These are phyloP conservation scores for Aspergillus texensis DNA, from an alignment of 2,329 filamentous ascomycete genomes.

Conservation along the genomic window DNA sequence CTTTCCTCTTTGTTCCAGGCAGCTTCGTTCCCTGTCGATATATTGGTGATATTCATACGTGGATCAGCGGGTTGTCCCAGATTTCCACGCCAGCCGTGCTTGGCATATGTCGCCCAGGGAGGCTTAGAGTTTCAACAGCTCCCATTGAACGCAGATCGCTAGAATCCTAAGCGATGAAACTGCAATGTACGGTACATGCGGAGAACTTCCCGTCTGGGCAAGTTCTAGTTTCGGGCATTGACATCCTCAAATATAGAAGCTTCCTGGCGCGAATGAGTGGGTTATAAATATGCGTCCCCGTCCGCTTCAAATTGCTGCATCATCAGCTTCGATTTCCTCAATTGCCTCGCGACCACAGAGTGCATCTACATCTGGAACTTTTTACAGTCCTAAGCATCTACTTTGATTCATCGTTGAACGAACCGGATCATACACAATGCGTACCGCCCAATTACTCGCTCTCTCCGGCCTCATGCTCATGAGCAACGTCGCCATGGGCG, in stretches of 20 bases:
- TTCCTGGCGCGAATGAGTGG: neutral
- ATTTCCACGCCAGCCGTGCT: neutral
- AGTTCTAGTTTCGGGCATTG: neutral
- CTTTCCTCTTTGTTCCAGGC: conserved; percentile 2
- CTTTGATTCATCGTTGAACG: neutral
- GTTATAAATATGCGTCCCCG: neutral
- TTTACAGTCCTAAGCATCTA: neutral
- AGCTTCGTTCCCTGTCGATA: conserved; percentile 7
- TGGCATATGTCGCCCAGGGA: conserved; percentile 7
- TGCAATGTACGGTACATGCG: neutral
- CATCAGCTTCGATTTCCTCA: neutral
- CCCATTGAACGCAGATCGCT: neutral
- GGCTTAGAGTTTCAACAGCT: conserved; percentile 17
- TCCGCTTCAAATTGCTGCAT: neutral
- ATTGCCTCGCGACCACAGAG: neutral
- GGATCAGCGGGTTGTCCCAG: neutral
- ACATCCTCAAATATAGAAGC: neutral
- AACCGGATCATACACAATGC: conserved; percentile 21
- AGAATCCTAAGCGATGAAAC: neutral
- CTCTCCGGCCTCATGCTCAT: conserved; percentile 29
- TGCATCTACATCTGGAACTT: neutral
- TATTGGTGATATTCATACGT: conserved; percentile 3
- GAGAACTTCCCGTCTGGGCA: neutral
- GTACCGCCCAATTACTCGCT: conserved; percentile 24
- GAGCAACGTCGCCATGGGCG: conserved; percentile 24